Base-by-base conservation (phyloP, 805 yeast species). In the Lachancea sp. region DNA sequence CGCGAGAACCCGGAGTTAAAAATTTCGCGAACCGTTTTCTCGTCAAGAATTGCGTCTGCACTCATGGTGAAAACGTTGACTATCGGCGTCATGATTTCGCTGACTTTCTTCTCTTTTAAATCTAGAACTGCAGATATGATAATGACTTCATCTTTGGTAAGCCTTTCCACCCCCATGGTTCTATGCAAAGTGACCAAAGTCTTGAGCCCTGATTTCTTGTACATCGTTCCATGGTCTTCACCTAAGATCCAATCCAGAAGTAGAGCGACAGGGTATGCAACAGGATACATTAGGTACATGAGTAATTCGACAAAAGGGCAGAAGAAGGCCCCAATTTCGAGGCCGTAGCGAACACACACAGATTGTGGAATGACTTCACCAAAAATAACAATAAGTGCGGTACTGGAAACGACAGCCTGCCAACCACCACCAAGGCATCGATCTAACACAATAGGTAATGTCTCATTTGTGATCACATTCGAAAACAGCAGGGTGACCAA, bases 281-380 rank as follows among this genome's bases (percentile, higher is more conserved):
- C 70, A 0, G 97, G 97, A 60, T 83, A 88, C 83, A 90, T 77
- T 32, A 80, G 26, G 61, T 89, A 89, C 96, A 90, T 90, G 57
- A 90, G 70, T 1, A 69, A 63, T 32, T 81, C 67, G 15, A 90
- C 97, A 64, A 87, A 89, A 1, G 96, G 97, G 3, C 96, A 73
- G 61, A 89, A 85, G 49, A 80, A 74, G 2, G 97, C 83, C 31
- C 98, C 98, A 18, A 90, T 81, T 48, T 85, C 83, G 37, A 90
- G 71, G 1, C 98, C 98, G 58, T 86, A 89, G 31, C 97, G 72
- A 15, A 90, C 98, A 64, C 94, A 87, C 30, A 88, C 70, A 16
- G 92, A 80, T 64, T 90, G 98, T 2, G 98, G 98, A 46, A 90
- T 90, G 52, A 90, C 84, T 58, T 90, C 98, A 45, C 98, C 98